Evolutionary conservation across 345 rosid genomes (phyloP).

Genomic region (Gossypium arboreum): DNA sequence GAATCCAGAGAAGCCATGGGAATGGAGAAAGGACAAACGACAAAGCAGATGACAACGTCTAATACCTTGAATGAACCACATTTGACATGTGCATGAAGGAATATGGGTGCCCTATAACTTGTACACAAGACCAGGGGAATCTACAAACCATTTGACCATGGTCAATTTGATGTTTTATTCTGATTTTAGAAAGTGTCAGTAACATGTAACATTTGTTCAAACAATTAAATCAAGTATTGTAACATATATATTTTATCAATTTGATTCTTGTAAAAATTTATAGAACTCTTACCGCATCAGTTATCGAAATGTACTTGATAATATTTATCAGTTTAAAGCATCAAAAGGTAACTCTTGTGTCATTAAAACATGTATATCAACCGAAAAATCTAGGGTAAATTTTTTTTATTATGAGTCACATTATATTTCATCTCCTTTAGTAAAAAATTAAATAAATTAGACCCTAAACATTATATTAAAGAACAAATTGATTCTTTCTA

Average conservation of each 20-base stretch:
- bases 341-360: neutral
- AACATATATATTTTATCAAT: neutral
- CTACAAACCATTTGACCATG: neutral
- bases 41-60: constrained; percentile 26
- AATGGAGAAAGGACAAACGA: constrained; percentile 65
- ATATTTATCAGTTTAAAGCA: neutral
- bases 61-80: neutral
- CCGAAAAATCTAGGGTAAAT: too few relatives aligned
- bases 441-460: too few relatives aligned
- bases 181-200: neutral
- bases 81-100: neutral
- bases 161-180: neutral
- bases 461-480: fast-evolving
- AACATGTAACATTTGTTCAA: neutral
- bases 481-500: fast-evolving
- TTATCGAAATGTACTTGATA: neutral
- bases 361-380: too few relatives aligned
- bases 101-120: neutral
- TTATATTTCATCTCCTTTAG: fast-evolving
- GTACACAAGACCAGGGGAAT: neutral
- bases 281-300: neutral
- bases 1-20: constrained; percentile 88
- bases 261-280: neutral
- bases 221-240: neutral
- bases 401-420: fast-evolving